A percentile compares a stretch with the other conserved stretches of the same genome.
phyloP scores from a whole-genome alignment of 2,329 filamentous ascomycete genomes.

The Blastomyces gilchristii region DNA sequence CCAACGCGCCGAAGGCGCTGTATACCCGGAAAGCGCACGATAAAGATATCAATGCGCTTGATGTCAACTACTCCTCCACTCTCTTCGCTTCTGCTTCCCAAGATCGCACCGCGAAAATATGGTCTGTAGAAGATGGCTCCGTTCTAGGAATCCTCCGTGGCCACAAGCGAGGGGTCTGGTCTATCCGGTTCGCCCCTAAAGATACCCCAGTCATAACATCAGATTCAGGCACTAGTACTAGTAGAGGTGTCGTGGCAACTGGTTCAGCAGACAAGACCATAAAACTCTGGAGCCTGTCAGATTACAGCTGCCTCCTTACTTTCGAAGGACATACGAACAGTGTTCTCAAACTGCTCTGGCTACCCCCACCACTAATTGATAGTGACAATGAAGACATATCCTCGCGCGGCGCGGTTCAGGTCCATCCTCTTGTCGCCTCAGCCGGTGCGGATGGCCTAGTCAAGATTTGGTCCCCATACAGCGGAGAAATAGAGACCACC shows the following conservation, averaged over 20 bases:
- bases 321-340: slow-evolving; percentile 96
- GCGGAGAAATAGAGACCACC: slow-evolving; percentile 75
- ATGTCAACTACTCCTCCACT: slow-evolving; percentile 61
- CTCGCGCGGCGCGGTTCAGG: slow-evolving; percentile 23
- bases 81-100: slow-evolving; percentile 94
- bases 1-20: slow-evolving; percentile 43
- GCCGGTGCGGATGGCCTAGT: slow-evolving; percentile 90
- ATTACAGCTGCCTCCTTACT: slow-evolving; percentile 85
- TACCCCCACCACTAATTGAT: slow-evolving; percentile 44
- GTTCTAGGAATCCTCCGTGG: slow-evolving; percentile 83
- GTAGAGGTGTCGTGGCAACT: slow-evolving; percentile 74
- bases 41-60: slow-evolving; percentile 95
- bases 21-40: slow-evolving; percentile 95
- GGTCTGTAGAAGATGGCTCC: slow-evolving; percentile 81
- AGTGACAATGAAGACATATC: slow-evolving; percentile 24
- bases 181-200: slow-evolving; percentile 76
- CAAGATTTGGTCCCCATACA: slow-evolving; percentile 87
- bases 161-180: slow-evolving; percentile 93
- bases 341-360: slow-evolving; percentile 86
- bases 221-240: slow-evolving; percentile 57
- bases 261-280: slow-evolving; percentile 94
- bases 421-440: slow-evolving; percentile 52
- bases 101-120: slow-evolving; percentile 94
- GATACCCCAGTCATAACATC: slow-evolving; percentile 66
- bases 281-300: slow-evolving; percentile 84